Percentiles rank a stretch among this genome's conserved stretches.
Evolutionary conservation across 768 basidiomycete genomes (phyloP).

Genomic region (Boletus tylopilopsis): DNA sequence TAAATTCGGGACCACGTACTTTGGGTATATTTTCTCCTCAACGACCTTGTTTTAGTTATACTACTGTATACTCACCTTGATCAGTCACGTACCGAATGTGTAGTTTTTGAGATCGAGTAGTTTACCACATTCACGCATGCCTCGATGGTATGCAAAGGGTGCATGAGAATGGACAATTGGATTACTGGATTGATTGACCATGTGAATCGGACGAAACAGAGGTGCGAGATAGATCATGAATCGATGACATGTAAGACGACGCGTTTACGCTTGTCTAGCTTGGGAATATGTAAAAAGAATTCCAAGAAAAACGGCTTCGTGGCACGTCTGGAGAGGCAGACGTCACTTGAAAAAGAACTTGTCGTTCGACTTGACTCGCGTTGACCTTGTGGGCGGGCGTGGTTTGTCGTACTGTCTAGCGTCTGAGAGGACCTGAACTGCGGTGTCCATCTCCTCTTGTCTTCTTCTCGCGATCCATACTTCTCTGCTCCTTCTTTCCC

Average conservation of each 20-base stretch:
- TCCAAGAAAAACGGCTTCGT: neutral
- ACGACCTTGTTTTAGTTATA: constrained; percentile 7
- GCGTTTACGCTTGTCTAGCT: constrained; percentile 1
- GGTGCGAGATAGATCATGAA: neutral
- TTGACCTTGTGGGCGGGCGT: constrained; percentile 10
- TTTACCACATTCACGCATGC: neutral
- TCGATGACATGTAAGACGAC: constrained; percentile 8
- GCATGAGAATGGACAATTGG: constrained; percentile 11
- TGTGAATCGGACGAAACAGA: neutral
- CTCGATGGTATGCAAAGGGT: constrained; percentile 8
- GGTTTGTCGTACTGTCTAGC: constrained; percentile 12
- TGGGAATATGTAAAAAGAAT: neutral
- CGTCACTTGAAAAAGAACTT: constrained; percentile 41
- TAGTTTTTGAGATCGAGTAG: constrained; percentile 1
- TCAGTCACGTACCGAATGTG: constrained; percentile 10
- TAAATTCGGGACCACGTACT: constrained; percentile 14
- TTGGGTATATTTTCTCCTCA: constrained; percentile 2
- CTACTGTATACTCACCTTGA: constrained; percentile 10
- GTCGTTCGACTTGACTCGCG: constrained; percentile 31
- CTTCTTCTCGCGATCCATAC: constrained; percentile 36
- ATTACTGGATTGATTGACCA: neutral
- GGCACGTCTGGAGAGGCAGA: constrained; percentile 11
- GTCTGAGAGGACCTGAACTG: constrained; percentile 34
- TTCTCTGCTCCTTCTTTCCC: constrained; percentile 45
- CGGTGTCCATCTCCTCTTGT: constrained; percentile 39